These are phyloP conservation scores for Flaveria bidentis DNA, from an alignment of 129 eudicot genomes.

Conservation along the genomic window DNA sequence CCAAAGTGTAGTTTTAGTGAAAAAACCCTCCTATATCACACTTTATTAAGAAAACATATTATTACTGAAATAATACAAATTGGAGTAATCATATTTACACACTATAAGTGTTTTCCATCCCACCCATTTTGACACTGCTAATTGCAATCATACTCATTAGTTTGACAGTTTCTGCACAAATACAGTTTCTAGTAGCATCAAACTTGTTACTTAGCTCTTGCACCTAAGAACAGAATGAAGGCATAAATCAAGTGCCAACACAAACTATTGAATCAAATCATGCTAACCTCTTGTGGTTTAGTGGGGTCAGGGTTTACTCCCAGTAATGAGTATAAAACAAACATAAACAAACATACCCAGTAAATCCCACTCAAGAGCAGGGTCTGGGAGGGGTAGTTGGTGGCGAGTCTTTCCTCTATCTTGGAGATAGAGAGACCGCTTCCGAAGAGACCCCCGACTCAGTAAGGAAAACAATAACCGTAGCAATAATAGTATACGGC, in stretches of 20 bases:
- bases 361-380: too few relatives aligned
- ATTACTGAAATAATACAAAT: not conserved
- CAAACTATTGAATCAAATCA: not conserved
- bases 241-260: not conserved
- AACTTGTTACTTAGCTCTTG: conserved; percentile 60
- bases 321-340: conserved; percentile 63
- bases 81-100: not conserved
- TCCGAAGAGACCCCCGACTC: too few relatives aligned
- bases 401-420: too few relatives aligned
- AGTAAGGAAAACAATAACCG: too few relatives aligned
- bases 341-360: too few relatives aligned
- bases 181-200: conserved; percentile 94
- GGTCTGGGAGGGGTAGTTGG: too few relatives aligned
- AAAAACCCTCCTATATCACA: not conserved
- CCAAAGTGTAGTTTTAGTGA: not conserved
- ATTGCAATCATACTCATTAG: conserved; percentile 51
- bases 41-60: not conserved
- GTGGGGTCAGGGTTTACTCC: conserved; percentile 97
- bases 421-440: too few relatives aligned
- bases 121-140: not conserved
- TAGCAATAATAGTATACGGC: too few relatives aligned
- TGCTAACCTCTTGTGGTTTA: conserved; percentile 69
- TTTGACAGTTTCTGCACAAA: conserved; percentile 88
- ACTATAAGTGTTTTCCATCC: not conserved
- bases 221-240: conserved; percentile 42